Conservation (phyloP, 2,329 filamentous ascomycete species). For the Didymosphaeria variabile region DNA sequence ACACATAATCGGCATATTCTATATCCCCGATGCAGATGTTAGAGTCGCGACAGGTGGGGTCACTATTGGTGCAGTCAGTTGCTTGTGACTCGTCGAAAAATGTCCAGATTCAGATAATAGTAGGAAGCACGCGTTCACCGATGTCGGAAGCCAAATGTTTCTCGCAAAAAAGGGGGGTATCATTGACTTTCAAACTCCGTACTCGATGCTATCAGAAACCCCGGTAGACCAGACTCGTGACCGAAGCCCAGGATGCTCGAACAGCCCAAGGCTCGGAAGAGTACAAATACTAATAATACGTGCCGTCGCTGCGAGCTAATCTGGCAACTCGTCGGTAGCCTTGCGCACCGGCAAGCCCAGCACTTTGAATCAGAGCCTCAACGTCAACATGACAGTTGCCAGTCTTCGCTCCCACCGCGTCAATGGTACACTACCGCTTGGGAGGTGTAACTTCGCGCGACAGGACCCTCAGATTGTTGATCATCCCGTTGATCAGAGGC, state of each 20-base stretch:
- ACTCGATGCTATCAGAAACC: slow-evolving; percentile 1
- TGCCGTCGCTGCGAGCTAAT: neutral
- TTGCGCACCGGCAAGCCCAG: neutral
- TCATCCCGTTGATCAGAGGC: slow-evolving; percentile 74
- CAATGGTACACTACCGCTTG: neutral
- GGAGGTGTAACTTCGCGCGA: slow-evolving; percentile 46
- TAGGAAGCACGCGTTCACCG: neutral
- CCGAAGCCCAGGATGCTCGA: neutral
- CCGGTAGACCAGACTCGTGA: slow-evolving; percentile 2
- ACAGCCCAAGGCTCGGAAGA: neutral
- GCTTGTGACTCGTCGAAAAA: neutral
- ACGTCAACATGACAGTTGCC: neutral
- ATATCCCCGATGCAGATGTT: neutral
- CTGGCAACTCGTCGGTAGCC: neutral
- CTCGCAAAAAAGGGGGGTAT: slow-evolving; percentile 35
- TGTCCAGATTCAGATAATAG: neutral
- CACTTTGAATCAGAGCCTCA: neutral
- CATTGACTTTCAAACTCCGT: slow-evolving; percentile 26
- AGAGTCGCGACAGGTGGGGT: slow-evolving; percentile 1
- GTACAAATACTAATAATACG: slow-evolving; percentile 26
- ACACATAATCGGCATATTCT: neutral
- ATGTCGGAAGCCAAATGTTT: neutral
- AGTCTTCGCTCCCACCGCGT: neutral
- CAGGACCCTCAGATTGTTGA: slow-evolving; percentile 68
- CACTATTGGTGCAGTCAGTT: neutral